phyloP scores from a whole-genome alignment of 2,329 filamentous ascomycete species.

The Xylaria digitata region DNA sequence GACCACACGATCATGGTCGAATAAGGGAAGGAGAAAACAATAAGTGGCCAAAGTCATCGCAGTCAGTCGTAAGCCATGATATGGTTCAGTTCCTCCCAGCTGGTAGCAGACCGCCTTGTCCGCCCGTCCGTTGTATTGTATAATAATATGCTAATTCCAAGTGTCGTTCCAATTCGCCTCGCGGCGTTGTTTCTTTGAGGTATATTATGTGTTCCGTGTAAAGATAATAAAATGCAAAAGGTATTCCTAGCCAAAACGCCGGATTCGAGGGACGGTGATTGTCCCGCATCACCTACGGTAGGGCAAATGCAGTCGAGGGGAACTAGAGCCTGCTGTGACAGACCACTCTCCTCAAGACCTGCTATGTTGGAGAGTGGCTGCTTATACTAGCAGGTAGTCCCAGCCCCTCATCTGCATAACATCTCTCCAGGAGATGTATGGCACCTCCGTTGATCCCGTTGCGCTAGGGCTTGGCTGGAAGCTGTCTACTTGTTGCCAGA shows the following conservation, averaged over 20 bases:
- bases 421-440: constrained; percentile 92
- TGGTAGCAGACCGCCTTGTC: constrained; percentile 38
- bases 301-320: constrained; percentile 45
- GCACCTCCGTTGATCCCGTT: constrained; percentile 57
- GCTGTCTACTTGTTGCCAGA: constrained; percentile 83
- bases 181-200: constrained; percentile 50
- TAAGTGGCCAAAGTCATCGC: constrained; percentile 42
- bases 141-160: constrained; percentile 46
- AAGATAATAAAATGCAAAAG: constrained; percentile 44
- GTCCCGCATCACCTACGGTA: constrained; percentile 53
- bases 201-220: constrained; percentile 45
- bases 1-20: constrained; percentile 39
- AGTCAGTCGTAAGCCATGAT: constrained; percentile 48
- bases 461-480: constrained; percentile 53
- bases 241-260: constrained; percentile 39
- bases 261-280: constrained; percentile 51
- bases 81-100: constrained; percentile 44
- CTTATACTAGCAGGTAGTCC: constrained; percentile 90
- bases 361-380: constrained; percentile 48
- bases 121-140: constrained; percentile 46
- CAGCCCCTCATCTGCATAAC: constrained; percentile 91
- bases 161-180: constrained; percentile 51
- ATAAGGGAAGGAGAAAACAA: constrained; percentile 25
- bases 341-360: constrained; percentile 52
- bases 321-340: constrained; percentile 23